Evolutionary conservation across 768 basidiomycete species (phyloP).

Genomic region (Amanita muscaria): DNA sequence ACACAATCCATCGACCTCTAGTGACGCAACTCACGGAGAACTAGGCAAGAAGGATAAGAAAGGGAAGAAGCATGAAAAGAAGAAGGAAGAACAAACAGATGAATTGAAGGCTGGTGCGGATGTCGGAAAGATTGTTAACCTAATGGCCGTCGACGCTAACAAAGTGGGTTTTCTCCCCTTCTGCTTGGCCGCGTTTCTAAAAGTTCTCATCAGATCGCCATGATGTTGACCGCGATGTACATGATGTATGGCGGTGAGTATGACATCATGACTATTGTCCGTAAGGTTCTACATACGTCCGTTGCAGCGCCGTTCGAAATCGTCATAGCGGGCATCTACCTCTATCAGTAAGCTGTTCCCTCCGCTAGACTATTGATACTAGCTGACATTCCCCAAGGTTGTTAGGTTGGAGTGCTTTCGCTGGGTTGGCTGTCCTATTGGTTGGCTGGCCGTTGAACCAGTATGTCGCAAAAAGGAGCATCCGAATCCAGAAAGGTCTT

Average conservation of each 20-base stretch:
- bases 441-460: constrained; percentile 68
- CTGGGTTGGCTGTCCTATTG: constrained; percentile 62
- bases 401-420: constrained; percentile 63
- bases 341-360: constrained; percentile 57
- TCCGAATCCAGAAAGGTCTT: constrained; percentile 52
- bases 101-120: constrained; percentile 74
- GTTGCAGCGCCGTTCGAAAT: constrained; percentile 65
- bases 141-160: constrained; percentile 79
- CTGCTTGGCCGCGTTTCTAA: neutral
- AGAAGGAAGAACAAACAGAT: constrained; percentile 25
- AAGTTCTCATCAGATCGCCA: constrained; percentile 33
- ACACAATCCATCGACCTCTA: no score
- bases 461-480: constrained; percentile 48
- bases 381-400: constrained; percentile 29
- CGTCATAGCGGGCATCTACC: constrained; percentile 58
- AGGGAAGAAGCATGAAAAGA: neutral
- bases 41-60: constrained; percentile 6
- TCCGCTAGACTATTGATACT: neutral
- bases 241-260: constrained; percentile 56
- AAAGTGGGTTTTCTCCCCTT: constrained; percentile 23
- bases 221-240: constrained; percentile 47
- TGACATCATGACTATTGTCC: constrained; percentile 9
- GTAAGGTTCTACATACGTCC: neutral
- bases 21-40: neutral
- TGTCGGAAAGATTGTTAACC: constrained; percentile 82